phyloP scores from a whole-genome alignment of 805 yeast genomes.

The Kuraishia hungarica region DNA sequence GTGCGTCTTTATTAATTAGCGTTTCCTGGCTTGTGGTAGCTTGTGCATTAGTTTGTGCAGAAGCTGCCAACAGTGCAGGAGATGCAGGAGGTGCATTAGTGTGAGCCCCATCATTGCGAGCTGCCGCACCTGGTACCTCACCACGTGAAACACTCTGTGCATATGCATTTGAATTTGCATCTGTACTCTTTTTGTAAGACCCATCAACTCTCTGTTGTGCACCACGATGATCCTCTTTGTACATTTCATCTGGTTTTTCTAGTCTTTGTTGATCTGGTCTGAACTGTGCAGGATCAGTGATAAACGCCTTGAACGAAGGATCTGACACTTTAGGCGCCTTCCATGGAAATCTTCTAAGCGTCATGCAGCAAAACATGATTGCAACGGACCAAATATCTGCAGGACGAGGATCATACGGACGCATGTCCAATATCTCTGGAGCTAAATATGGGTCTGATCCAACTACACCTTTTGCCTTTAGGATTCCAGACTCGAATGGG shows the following conservation, averaged over 20 bases:
- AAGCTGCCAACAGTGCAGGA: too few relatives aligned
- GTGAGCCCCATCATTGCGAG: background rate
- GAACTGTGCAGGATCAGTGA: constrained; percentile 12
- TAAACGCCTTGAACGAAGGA: constrained; percentile 63
- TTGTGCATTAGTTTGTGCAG: background rate
- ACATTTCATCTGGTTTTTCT: constrained; percentile 1
- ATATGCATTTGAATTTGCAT: too few relatives aligned
- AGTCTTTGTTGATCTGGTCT: constrained; percentile 6
- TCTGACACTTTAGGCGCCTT: constrained; percentile 78
- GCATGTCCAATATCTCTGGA: constrained; percentile 66
- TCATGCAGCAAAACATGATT: constrained; percentile 86
- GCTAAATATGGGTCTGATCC: constrained; percentile 96
- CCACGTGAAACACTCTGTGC: background rate
- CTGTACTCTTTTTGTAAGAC: background rate
- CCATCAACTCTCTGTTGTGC: background rate
- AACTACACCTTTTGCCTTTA: constrained; percentile 75
- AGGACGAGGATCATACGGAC: constrained; percentile 72
- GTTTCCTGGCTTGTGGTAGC: background rate
- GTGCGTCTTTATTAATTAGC: background rate
- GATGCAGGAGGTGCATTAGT: too few relatives aligned
- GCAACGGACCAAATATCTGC: constrained; percentile 94
- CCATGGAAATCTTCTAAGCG: constrained; percentile 89
- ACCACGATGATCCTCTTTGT: background rate
- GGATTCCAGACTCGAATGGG: constrained; percentile 46
- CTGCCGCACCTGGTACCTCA: background rate